Percentiles rank a stretch among this genome's conserved stretches.
Conservation (phyloP, 2,329 filamentous ascomycete species). For the Triangularia setosa region DNA sequence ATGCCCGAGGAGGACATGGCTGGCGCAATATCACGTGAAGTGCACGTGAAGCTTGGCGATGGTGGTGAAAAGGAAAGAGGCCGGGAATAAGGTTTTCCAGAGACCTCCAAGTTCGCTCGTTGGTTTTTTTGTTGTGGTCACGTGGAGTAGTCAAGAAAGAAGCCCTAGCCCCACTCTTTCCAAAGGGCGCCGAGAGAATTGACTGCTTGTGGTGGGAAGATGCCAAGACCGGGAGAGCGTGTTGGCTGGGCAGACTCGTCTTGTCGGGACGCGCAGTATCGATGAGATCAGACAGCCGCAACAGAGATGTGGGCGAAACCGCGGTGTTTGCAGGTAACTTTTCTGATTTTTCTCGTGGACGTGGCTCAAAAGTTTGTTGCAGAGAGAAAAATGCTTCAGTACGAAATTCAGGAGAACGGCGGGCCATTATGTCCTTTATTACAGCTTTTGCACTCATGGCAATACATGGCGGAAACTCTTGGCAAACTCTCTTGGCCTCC, state of each 20-base stretch:
- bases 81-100: neutral
- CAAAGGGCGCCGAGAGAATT: constrained; percentile 21
- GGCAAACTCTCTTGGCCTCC: constrained; percentile 32
- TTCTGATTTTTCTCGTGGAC: neutral
- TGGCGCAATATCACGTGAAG: neutral
- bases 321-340: neutral
- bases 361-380: constrained; percentile 13
- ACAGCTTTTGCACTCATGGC: constrained; percentile 25
- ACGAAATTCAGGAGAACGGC: constrained; percentile 21
- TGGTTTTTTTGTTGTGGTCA: constrained; percentile 1
- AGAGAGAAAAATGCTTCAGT: constrained; percentile 23
- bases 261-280: neutral
- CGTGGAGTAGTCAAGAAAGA: constrained; percentile 11
- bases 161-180: constrained; percentile 21
- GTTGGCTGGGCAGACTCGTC: constrained; percentile 9
- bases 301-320: neutral
- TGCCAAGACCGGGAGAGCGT: constrained; percentile 20
- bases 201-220: constrained; percentile 7
- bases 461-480: constrained; percentile 28
- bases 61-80: neutral
- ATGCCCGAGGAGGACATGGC: constrained; percentile 6
- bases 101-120: neutral
- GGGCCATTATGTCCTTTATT: constrained; percentile 31
- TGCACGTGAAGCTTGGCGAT: neutral
- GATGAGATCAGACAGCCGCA: neutral